phyloP scores from a whole-genome alignment of 176 grass and related monocot genomes.

The Thalia dealbata region DNA sequence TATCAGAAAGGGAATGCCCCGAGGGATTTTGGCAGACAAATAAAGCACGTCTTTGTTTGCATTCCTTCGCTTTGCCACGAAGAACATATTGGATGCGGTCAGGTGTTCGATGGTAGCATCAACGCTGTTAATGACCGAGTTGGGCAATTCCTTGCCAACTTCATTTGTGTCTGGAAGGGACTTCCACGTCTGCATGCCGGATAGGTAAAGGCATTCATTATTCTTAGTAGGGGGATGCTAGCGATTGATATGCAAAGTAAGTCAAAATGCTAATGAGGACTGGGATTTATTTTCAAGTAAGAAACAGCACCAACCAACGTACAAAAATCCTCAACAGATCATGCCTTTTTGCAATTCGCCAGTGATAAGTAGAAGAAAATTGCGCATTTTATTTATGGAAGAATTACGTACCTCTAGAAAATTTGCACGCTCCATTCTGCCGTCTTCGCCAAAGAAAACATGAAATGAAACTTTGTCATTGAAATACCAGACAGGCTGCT shows the following conservation, averaged over 20 bases:
- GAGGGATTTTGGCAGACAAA: constrained; percentile 52
- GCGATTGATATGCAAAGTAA: neutral
- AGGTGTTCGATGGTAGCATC: constrained; percentile 68
- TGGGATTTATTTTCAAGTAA: neutral
- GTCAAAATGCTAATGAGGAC: neutral
- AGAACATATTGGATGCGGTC: constrained; percentile 72
- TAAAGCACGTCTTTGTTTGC: constrained; percentile 79
- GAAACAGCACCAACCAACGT: neutral
- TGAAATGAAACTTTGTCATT: constrained; percentile 68
- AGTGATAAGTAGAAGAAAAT: neutral
- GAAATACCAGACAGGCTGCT: constrained; percentile 98
- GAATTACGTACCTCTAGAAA: constrained; percentile 67
- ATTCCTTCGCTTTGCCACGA: constrained; percentile 84
- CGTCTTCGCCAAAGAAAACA: constrained; percentile 87
- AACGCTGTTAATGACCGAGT: constrained; percentile 53
- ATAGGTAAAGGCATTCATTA: neutral
- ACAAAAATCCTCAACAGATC: neutral
- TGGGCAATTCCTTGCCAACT: constrained; percentile 52
- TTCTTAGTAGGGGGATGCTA: neutral
- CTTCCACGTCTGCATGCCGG: constrained; percentile 72
- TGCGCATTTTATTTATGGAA: neutral
- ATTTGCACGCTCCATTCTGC: constrained; percentile 71
- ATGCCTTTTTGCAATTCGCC: neutral
- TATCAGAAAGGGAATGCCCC: constrained; percentile 70
- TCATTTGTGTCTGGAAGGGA: constrained; percentile 81